Conservation (phyloP, 768 basidiomycete genomes). For the Lanmaoa rubissima region DNA sequence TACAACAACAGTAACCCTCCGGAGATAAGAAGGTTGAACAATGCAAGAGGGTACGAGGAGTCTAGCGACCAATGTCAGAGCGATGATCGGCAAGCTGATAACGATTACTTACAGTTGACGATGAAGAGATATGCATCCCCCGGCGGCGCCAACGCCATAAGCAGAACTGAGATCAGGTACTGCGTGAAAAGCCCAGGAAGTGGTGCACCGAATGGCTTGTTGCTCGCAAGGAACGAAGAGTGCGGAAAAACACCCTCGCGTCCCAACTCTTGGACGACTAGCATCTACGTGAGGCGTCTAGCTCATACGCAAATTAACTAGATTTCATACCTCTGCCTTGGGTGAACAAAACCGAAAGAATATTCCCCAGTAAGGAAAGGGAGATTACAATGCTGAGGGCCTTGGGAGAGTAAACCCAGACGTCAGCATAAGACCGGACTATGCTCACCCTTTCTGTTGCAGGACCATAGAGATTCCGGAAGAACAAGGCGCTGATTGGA, state of each 20-base stretch:
- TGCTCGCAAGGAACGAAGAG: slow-evolving; percentile 66
- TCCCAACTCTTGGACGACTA: slow-evolving; percentile 73
- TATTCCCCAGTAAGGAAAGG: slow-evolving; percentile 61
- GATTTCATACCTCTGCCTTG: slow-evolving; percentile 57
- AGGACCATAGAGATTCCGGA: slow-evolving; percentile 68
- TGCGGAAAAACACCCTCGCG: slow-evolving; percentile 68
- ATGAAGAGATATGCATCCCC: slow-evolving; percentile 77
- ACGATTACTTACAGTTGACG: slow-evolving; percentile 50
- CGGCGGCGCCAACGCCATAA: slow-evolving; percentile 57
- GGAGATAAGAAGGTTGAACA: slow-evolving; percentile 61
- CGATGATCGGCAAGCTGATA: neutral
- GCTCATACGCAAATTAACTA: neutral
- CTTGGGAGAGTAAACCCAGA: slow-evolving; percentile 33
- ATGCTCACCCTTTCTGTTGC: slow-evolving; percentile 52
- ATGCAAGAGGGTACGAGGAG: slow-evolving; percentile 52
- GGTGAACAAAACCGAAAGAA: slow-evolving; percentile 60
- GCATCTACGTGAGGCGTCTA: slow-evolving; percentile 3
- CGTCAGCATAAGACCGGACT: neutral
- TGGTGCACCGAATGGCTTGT: slow-evolving; percentile 68
- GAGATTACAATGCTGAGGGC: slow-evolving; percentile 60
- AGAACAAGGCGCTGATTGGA: slow-evolving; percentile 58
- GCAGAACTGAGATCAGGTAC: slow-evolving; percentile 54
- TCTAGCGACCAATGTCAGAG: slow-evolving; percentile 35
- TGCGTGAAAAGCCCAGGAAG: slow-evolving; percentile 60
- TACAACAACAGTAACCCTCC: slow-evolving; percentile 64